Evolutionary conservation across 108 stramenopile species (phyloP), one percentile per base, ranked within the genome.

Genomic region (Cyclostephanos invisitatus): DNA sequence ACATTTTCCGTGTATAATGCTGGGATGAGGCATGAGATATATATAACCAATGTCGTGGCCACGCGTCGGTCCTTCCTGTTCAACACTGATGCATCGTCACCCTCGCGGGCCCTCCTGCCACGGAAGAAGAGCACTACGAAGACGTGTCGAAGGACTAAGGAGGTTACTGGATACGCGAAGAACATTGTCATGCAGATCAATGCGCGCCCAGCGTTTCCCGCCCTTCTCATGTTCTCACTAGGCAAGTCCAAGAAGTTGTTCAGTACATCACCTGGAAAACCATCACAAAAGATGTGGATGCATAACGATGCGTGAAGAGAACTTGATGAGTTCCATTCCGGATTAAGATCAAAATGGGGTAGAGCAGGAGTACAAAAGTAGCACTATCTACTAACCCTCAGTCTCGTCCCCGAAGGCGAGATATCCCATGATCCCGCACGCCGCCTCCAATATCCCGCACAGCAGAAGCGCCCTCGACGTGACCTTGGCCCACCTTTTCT

Each of bases 71-170:
- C 90, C 27, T 72, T 75, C 14, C 93, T 85, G 68, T 74, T 81
- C 70, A 94, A 82, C 15, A 91, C 87, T 17, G 83, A 75, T 6
- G 82, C 76, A 70, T 91, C 90, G 59, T 94, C 93, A 36, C 82
- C 82, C 37, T 83, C 78, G 68, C 75, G 82, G 2, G 78, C 82
- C 56, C 73, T 68, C 58, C 82, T 78, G 3, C 82, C 82, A 12
- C 72, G 70, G 55, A 83, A 83, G 48, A 83, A 62, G 27, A 83
- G 29, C 15, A 83, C 78, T 8, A 85, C 72, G 11, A 81, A 53
- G 22, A 81, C 80, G 68, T 85, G 84, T 14, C 84, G 46, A 27
- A 72, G 61, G 22, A 85, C 81, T 60, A 85, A 85, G 7, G 66
- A 72, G 27, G 82, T 81, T 67, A 85, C 74, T 4, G 84, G 84